Evolutionary conservation across 192 early-diverging fungal genomes (phyloP).

Genomic region (Coemansia sp.): DNA sequence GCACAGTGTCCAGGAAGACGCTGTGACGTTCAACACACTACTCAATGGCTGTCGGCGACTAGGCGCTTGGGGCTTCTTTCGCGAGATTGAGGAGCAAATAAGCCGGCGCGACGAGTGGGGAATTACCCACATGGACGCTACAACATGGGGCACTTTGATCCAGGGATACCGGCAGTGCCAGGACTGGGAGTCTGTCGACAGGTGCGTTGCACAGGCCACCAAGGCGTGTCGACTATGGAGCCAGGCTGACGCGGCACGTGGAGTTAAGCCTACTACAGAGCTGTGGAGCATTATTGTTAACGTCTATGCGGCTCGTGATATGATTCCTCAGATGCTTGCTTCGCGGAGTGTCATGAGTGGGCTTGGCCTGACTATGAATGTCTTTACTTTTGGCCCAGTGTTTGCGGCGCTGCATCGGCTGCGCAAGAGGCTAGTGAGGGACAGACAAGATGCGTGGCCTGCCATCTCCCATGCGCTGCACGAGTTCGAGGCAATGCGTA

Average conservation of each 20-base stretch:
- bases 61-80: constrained; percentile 27
- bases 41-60: constrained; percentile 43
- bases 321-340: constrained; percentile 37
- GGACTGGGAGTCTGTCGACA: constrained; percentile 40
- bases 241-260: not conserved
- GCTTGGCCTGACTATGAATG: constrained; percentile 20
- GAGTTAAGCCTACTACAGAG: constrained; percentile 21
- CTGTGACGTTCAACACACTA: constrained; percentile 45
- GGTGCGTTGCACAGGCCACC: constrained; percentile 17
- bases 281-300: constrained; percentile 40
- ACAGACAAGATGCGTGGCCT: constrained; percentile 18
- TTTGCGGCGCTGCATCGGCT: constrained; percentile 38
- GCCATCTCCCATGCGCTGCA: constrained; percentile 18
- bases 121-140: constrained; percentile 40
- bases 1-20: constrained; percentile 33
- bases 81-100: constrained; percentile 31
- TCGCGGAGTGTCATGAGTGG: constrained; percentile 23
- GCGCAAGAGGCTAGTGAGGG: constrained; percentile 13
- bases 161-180: constrained; percentile 31
- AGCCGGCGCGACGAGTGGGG: constrained; percentile 33
- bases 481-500: constrained; percentile 38
- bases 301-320: constrained; percentile 34
- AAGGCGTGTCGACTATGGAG: constrained; percentile 24
- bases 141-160: constrained; percentile 42
- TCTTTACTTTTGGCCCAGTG: constrained; percentile 29